Conservation (phyloP, 2,329 filamentous ascomycete species). For the Atkinsonella texensis region DNA sequence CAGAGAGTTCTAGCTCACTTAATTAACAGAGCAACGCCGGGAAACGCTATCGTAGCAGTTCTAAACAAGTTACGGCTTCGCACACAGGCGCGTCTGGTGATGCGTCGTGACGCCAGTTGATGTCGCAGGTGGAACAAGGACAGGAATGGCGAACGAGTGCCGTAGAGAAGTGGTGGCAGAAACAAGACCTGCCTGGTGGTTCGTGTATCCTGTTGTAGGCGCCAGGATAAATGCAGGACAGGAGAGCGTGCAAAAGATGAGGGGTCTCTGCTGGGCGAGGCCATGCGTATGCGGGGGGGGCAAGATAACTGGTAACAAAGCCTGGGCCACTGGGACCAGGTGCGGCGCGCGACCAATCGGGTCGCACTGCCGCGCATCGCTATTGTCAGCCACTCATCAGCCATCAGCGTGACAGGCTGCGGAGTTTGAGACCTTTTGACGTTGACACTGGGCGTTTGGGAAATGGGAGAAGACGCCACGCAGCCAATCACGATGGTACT, state of each 20-base stretch:
- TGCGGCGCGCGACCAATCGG: background rate
- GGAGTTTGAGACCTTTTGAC: background rate
- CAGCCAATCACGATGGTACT: background rate
- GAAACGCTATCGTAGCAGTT: background rate
- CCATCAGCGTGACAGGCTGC: background rate
- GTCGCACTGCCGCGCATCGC: background rate
- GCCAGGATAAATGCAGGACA: conserved; percentile 7
- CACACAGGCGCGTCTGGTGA: background rate
- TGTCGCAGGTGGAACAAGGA: background rate
- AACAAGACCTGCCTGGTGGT: background rate
- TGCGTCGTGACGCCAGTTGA: background rate
- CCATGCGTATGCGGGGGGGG: background rate
- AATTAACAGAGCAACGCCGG: background rate
- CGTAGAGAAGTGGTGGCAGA: background rate
- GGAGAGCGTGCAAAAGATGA: conserved; percentile 2
- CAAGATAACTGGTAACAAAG: background rate
- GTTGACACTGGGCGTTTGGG: no score
- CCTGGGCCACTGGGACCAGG: background rate
- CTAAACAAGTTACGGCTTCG: background rate
- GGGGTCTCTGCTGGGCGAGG: conserved; percentile 1
- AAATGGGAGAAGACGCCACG: background rate
- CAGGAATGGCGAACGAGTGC: background rate
- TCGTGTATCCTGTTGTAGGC: conserved; percentile 1
- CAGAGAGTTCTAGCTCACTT: background rate
- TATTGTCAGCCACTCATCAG: background rate